Conservation (phyloP, 129 eudicot species). For the Chrysanthemum seticuspe region DNA sequence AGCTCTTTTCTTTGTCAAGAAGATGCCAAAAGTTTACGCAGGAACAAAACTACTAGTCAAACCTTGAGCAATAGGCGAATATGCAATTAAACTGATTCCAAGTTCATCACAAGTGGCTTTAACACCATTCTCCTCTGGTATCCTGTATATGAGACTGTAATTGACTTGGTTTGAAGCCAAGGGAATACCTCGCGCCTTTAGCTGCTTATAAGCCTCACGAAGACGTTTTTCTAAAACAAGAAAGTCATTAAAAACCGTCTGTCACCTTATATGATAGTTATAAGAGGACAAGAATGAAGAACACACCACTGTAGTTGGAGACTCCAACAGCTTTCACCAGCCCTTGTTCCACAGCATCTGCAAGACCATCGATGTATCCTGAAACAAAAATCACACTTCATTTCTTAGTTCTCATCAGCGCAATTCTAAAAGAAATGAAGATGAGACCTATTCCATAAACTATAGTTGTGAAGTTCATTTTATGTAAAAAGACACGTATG, state of each 20-base stretch:
- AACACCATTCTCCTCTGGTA: slow-evolving; percentile 93
- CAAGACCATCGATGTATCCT: slow-evolving; percentile 99
- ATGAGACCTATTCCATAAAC: background rate
- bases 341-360: slow-evolving; percentile 97
- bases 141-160: slow-evolving; percentile 91
- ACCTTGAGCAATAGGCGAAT: slow-evolving; percentile 98
- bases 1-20: slow-evolving; percentile 1
- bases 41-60: background rate
- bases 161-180: slow-evolving; percentile 98
- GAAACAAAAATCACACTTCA: slow-evolving; percentile 23
- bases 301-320: slow-evolving; percentile 79
- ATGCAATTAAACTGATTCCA: slow-evolving; percentile 84
- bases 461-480: background rate
- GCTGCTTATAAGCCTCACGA: slow-evolving; percentile 74
- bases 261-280: background rate
- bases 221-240: slow-evolving; percentile 75
- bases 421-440: background rate
- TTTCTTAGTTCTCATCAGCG: background rate
- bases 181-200: slow-evolving; percentile 81
- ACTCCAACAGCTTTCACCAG: slow-evolving; percentile 99
- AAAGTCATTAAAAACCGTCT: slow-evolving; percentile 3
- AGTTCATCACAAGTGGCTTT: slow-evolving; percentile 96
- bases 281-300: slow-evolving; percentile 10
- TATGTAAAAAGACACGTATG: background rate
- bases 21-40: background rate